These are phyloP conservation scores for Hymenoscyphus albidus DNA, from an alignment of 2,329 filamentous ascomycete species.

Conservation along the genomic window DNA sequence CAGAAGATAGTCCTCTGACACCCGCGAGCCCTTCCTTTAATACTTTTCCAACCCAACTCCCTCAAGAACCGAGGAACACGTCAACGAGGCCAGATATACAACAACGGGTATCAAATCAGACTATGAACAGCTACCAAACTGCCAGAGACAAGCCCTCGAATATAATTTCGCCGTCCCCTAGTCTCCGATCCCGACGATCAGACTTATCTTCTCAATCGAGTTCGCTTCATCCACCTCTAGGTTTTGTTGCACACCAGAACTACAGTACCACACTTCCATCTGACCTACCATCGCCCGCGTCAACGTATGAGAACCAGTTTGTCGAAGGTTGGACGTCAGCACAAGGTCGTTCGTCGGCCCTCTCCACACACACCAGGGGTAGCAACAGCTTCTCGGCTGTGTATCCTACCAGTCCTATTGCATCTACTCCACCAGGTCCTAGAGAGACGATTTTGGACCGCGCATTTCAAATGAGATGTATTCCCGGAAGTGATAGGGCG, in stretches of 20 bases:
- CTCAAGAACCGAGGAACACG: conserved; percentile 20
- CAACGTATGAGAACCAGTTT: conserved; percentile 53
- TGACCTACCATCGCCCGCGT: conserved; percentile 55
- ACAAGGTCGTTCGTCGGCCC: conserved; percentile 54
- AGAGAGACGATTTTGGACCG: conserved; percentile 65
- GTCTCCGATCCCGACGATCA: conserved; percentile 58
- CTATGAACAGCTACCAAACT: conserved; percentile 43
- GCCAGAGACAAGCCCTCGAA: conserved; percentile 43
- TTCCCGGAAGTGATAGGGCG: conserved; percentile 55
- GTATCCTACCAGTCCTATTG: conserved; percentile 38
- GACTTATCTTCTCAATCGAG: conserved; percentile 49
- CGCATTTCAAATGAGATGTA: conserved; percentile 60
- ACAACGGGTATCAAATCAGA: conserved; percentile 47
- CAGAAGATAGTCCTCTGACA: conserved; percentile 25
- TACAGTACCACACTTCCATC: conserved; percentile 50
- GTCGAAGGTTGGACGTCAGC: conserved; percentile 59
- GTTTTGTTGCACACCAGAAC: conserved; percentile 45
- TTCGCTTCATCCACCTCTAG: conserved; percentile 42
- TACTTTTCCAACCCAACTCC: conserved; percentile 34
- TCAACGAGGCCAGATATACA: conserved; percentile 36
- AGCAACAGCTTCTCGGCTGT: conserved; percentile 52
- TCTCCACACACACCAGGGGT: conserved; percentile 51
- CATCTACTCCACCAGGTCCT: conserved; percentile 43
- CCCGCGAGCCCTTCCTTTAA: conserved; percentile 29
- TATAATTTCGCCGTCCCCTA: conserved; percentile 55